Base-by-base conservation (phyloP, 371 early-diverging fungal species). In the Mortierella sp. region DNA sequence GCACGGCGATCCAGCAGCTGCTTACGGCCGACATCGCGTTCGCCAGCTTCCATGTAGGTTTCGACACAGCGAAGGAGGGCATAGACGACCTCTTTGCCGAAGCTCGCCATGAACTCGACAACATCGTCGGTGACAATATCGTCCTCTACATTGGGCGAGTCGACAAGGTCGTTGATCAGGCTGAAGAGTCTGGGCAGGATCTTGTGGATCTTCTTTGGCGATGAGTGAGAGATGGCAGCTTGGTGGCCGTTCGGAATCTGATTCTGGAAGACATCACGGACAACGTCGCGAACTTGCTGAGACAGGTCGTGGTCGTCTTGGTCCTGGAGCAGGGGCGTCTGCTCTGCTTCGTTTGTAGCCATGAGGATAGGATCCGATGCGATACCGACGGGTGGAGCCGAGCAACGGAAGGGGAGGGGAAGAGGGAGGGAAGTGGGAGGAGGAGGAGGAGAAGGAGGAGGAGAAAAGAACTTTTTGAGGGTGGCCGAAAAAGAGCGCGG, bases 221-320 rank as follows among this genome's bases (percentile, higher is more conserved):
- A 55, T 3, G 78, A 64, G 52, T 0, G 58, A 47, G 24, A 31
- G 27, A 48, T 14, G 4, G 10, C n/a, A n/a, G n/a, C n/a, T 34
- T 67, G 64, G 38, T 72, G 73, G 23, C 76, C 76, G 47, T 76
- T 69, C 13, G 69, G 69, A 43, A 76, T 76, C 62, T 76, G 58
- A 38, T 76, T 69, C 45, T 76, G 54, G 31, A 76, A 24, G 61
- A 65, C 63, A 48, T 76, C 45, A 26, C 76, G 66, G n/a, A 76
- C 50, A 56, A 42, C 47, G 47, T 42, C 58, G 34, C 58, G 54
- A 14, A 69, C n/a, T 23, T 61, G 48, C 21, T 64, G 52, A 3
- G 58, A 53, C 21, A 18, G 57, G 61, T 43, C n/a, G 16, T 53
- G 23, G 14, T 50, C 39, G 31, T 71, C 61, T 23, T 54, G 59